phyloP scores from a whole-genome alignment of 805 yeast species.

The Saturnispora diversa region DNA sequence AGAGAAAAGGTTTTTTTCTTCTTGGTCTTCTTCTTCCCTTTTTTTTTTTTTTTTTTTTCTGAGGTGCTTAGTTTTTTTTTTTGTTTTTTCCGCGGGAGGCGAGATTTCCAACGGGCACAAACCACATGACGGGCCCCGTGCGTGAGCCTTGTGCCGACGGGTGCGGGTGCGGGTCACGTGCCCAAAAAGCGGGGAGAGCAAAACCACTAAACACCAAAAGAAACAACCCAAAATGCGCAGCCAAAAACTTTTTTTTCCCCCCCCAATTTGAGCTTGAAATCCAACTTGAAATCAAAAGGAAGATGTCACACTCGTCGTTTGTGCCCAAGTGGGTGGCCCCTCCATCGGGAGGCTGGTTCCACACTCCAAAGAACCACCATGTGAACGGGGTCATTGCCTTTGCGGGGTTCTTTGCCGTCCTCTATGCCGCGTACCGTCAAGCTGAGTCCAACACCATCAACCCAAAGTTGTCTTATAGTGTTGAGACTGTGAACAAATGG shows the following conservation, averaged over 20 bases:
- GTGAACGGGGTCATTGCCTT: slow-evolving; percentile 36
- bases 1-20: background rate
- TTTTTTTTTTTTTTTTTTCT: no score
- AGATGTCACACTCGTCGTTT: slow-evolving; percentile 20
- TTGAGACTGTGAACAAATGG: slow-evolving; percentile 38
- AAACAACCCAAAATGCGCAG: no score
- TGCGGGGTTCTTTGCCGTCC: slow-evolving; percentile 31
- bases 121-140: no score
- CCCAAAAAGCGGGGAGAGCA: no score
- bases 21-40: background rate
- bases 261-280: no score
- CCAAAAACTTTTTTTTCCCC: background rate
- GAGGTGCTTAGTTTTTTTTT: no score
- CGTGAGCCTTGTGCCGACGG: no score
- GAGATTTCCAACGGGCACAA: no score
- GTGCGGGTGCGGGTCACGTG: no score
- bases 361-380: slow-evolving; percentile 43
- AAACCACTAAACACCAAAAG: no score
- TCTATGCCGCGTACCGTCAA: slow-evolving; percentile 29
- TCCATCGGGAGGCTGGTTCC: slow-evolving; percentile 52
- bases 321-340: slow-evolving; percentile 31
- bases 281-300: no score
- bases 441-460: slow-evolving; percentile 33
- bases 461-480: slow-evolving; percentile 31
- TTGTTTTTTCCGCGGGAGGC: no score